Conservation (phyloP, 2,329 filamentous ascomycete genomes). For the Colletotrichum lupini region DNA sequence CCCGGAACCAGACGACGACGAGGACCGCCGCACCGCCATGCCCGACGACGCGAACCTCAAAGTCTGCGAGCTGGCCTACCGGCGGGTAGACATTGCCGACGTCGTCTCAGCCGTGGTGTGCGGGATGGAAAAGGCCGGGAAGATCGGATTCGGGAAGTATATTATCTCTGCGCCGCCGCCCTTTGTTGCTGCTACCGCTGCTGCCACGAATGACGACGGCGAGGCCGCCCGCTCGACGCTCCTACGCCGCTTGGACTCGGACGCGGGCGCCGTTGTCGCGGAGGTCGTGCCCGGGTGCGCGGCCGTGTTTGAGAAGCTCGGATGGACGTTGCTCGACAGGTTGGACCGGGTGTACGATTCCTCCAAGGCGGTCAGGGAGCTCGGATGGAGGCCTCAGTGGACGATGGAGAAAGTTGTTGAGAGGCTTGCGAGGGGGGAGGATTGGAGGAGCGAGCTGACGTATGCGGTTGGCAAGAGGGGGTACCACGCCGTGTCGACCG, state of each 20-base stretch:
- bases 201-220: conserved; percentile 39
- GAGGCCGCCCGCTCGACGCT: background rate
- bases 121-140: conserved; percentile 47
- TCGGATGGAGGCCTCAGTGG: conserved; percentile 55
- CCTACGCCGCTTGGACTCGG: conserved; percentile 46
- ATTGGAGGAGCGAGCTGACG: conserved; percentile 53
- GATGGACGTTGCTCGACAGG: conserved; percentile 51
- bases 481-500: conserved; percentile 55
- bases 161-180: conserved; percentile 57
- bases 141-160: conserved; percentile 52
- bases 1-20: conserved; percentile 59
- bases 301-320: conserved; percentile 44
- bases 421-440: conserved; percentile 46
- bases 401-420: conserved; percentile 51
- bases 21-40: conserved; percentile 48
- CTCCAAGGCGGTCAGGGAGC: conserved; percentile 50
- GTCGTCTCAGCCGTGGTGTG: conserved; percentile 54
- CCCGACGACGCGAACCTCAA: conserved; percentile 55
- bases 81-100: conserved; percentile 56
- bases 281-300: conserved; percentile 41
- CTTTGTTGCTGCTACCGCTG: conserved; percentile 33
- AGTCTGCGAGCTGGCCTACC: conserved; percentile 58
- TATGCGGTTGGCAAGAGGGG: conserved; percentile 54
- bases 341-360: conserved; percentile 60
- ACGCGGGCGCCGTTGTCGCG: conserved; percentile 46